Evolutionary conservation across 2,329 filamentous ascomycete species (phyloP).

Genomic region (Sphaerulina musiva): DNA sequence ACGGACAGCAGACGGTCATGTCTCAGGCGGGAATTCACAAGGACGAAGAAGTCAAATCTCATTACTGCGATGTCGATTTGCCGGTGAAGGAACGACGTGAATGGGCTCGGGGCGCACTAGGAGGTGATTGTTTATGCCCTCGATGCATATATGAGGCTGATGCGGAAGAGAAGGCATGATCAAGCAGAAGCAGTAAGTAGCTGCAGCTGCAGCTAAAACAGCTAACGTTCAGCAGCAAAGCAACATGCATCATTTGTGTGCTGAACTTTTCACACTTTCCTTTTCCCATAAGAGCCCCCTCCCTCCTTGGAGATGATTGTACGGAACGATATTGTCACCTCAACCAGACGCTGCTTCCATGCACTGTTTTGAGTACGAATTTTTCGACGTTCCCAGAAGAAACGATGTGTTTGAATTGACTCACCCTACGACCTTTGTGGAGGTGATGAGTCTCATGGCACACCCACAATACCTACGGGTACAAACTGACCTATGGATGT

Average conservation of each 20-base stretch:
- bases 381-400: constrained; percentile 19
- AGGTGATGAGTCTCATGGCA: constrained; percentile 18
- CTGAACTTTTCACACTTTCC: not conserved
- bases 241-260: too few relatives aligned
- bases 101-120: constrained; percentile 81
- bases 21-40: constrained; percentile 55
- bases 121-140: constrained; percentile 79
- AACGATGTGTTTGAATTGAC: constrained; percentile 19
- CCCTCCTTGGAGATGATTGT: not conserved
- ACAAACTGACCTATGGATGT: too few relatives aligned
- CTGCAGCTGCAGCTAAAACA: not conserved
- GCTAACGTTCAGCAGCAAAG: too few relatives aligned
- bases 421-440: constrained; percentile 11
- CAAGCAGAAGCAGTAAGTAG: not conserved
- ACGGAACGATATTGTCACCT: constrained; percentile 20
- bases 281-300: not conserved
- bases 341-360: constrained; percentile 7
- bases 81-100: constrained; percentile 74
- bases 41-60: constrained; percentile 82
- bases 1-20: constrained; percentile 23
- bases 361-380: constrained; percentile 12
- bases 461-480: constrained; percentile 9
- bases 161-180: not conserved
- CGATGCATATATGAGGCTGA: constrained; percentile 57
- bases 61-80: constrained; percentile 84